Conservation (phyloP, 148 eudicot genomes). For the Amaranthus cruentus region DNA sequence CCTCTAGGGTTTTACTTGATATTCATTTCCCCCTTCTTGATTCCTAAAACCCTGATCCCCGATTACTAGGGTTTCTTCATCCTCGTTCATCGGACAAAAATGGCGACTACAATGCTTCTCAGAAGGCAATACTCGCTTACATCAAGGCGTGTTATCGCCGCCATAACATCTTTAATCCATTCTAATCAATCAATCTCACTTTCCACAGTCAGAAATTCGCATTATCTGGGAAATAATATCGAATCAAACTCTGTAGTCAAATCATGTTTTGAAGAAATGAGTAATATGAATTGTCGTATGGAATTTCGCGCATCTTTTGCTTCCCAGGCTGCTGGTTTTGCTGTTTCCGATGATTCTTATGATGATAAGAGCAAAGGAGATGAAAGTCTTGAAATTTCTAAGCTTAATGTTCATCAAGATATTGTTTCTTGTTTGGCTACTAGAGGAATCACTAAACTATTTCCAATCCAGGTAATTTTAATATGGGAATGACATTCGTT, state of each 20-base stretch:
- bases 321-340: constrained; percentile 37
- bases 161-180: constrained; percentile 17
- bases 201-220: background rate
- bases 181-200: background rate
- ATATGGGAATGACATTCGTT: background rate
- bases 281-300: constrained; percentile 18
- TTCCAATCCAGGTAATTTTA: constrained; percentile 74
- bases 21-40: background rate
- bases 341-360: constrained; percentile 37
- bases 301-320: constrained; percentile 31
- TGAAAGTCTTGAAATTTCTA: constrained; percentile 68
- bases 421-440: constrained; percentile 50
- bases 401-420: constrained; percentile 57
- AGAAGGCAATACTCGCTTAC: constrained; percentile 15
- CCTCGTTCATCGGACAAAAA: constrained; percentile 10
- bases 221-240: background rate
- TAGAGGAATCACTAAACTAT: constrained; percentile 74
- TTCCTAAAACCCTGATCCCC: constrained; percentile 15
- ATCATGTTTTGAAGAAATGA: background rate
- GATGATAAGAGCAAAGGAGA: constrained; percentile 31
- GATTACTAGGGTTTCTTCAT: background rate
- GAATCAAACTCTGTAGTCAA: background rate
- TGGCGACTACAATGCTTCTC: constrained; percentile 28
- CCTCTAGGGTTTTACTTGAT: too few relatives aligned
- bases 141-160: constrained; percentile 22